Evolutionary conservation across 169 alveolate species (phyloP).

Genomic region (Cardiosporidium cionae): DNA sequence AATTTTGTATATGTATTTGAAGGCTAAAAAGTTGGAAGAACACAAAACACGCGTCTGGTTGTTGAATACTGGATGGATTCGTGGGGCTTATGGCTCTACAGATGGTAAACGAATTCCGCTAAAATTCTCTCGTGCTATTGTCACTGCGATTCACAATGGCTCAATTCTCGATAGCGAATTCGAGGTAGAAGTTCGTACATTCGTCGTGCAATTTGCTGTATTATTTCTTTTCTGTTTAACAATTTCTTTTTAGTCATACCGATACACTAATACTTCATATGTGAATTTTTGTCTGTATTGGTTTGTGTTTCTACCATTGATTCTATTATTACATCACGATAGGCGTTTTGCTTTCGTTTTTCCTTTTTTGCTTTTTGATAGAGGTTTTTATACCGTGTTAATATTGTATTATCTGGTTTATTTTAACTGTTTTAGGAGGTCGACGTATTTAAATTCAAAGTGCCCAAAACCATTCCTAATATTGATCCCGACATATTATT

Average conservation of each 20-base stretch:
- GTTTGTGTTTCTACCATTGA: too few species aligned
- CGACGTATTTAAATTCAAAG: conserved; percentile 7
- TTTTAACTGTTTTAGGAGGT: too few species aligned
- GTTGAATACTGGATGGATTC: conserved; percentile 91
- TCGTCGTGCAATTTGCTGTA: not conserved
- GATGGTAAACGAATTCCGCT: conserved; percentile 81
- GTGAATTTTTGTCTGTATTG: too few species aligned
- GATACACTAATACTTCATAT: too few species aligned
- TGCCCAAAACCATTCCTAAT: conserved; percentile 13
- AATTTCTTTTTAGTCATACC: too few species aligned
- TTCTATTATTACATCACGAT: too few species aligned
- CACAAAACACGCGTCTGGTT: conserved; percentile 75
- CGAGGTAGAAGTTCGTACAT: not conserved
- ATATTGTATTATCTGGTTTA: too few species aligned
- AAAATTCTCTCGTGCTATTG: conserved; percentile 73
- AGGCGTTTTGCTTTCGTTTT: too few species aligned
- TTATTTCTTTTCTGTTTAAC: too few species aligned
- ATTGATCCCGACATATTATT: conserved; percentile 16
- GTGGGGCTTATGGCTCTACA: conserved; percentile 77
- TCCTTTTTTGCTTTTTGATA: too few species aligned
- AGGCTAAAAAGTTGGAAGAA: conserved; percentile 45
- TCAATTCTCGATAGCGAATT: conserved; percentile 9
- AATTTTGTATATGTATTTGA: not conserved
- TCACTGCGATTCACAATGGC: conserved; percentile 82
- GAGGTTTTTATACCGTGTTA: too few species aligned